Percentiles rank a stretch among this genome's conserved stretches.
phyloP scores from a whole-genome alignment of 371 early-diverging fungal genomes.

The Syncephalastrum sp. region DNA sequence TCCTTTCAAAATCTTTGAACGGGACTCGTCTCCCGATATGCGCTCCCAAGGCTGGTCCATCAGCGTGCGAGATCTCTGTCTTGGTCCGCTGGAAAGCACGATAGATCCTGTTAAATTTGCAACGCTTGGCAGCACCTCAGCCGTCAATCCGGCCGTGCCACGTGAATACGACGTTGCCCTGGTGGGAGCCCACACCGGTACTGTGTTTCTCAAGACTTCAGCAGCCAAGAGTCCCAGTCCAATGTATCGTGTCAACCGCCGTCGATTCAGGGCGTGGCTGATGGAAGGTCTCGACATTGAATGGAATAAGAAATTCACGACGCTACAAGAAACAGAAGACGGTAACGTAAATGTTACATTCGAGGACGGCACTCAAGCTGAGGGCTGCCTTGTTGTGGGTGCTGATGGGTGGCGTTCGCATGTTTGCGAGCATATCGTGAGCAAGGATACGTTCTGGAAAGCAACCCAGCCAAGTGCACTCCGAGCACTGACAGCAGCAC shows the following conservation, averaged over 20 bases:
- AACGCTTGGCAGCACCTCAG: constrained; percentile 4
- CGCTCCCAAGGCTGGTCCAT: constrained; percentile 30
- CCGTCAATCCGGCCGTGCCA: constrained; percentile 19
- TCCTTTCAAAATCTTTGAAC: constrained; percentile 31
- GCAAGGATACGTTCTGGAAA: constrained; percentile 7
- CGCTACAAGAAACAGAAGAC: constrained; percentile 10
- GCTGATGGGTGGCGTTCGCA: constrained; percentile 26
- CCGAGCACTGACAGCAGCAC: neutral
- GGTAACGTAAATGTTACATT: constrained; percentile 25
- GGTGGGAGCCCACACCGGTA: constrained; percentile 8
- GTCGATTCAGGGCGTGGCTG: constrained; percentile 23
- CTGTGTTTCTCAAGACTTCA: constrained; percentile 5
- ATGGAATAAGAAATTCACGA: constrained; percentile 20
- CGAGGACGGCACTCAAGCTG: constrained; percentile 22
- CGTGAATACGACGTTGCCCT: constrained; percentile 5
- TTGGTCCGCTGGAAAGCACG: constrained; percentile 1
- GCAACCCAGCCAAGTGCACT: constrained; percentile 11
- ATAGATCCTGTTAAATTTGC: constrained; percentile 13
- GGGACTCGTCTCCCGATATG: constrained; percentile 15
- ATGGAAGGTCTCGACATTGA: constrained; percentile 16
- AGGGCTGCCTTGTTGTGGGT: constrained; percentile 22
- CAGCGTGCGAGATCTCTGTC: constrained; percentile 16
- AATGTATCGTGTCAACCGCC: constrained; percentile 22
- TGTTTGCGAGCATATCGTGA: constrained; percentile 16
- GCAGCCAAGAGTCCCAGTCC: neutral